phyloP scores from a whole-genome alignment of 768 basidiomycete genomes.

The Hericium alpestre region DNA sequence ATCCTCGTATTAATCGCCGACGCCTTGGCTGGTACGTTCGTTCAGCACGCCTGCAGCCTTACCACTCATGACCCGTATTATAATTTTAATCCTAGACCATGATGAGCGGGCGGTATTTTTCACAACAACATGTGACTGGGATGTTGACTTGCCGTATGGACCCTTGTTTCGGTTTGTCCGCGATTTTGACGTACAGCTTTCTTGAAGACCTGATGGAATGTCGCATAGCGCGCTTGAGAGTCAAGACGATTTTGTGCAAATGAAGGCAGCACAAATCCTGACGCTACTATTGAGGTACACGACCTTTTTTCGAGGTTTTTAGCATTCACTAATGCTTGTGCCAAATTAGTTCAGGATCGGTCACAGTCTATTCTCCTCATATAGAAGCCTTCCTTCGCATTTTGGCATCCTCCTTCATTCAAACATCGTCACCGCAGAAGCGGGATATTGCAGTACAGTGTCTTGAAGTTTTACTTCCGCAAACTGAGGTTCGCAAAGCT shows the following conservation, averaged over 20 bases:
- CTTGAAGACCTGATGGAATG: conserved; percentile 8
- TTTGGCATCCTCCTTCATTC: conserved; percentile 17
- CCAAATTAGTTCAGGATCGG: conserved; percentile 18
- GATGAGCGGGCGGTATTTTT: conserved; percentile 81
- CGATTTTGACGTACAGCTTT: neutral
- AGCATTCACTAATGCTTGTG: neutral
- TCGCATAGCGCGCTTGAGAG: conserved; percentile 59
- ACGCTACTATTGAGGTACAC: conserved; percentile 71
- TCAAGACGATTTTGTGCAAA: conserved; percentile 90
- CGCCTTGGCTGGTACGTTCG: conserved; percentile 60
- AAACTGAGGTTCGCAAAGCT: conserved; percentile 67
- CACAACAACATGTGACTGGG: conserved; percentile 45
- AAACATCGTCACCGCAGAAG: conserved; percentile 44
- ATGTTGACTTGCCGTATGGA: conserved; percentile 70
- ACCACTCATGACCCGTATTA: neutral
- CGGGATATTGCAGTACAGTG: conserved; percentile 90
- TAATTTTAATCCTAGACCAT: conserved; percentile 43
- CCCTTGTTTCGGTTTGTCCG: conserved; percentile 60
- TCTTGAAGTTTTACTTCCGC: conserved; percentile 72
- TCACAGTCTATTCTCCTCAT: conserved; percentile 17
- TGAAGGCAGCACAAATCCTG: conserved; percentile 81
- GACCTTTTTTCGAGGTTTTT: conserved; percentile 1
- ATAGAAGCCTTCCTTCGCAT: conserved; percentile 26
- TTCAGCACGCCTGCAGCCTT: neutral
- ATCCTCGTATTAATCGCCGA: conserved; percentile 83